phyloP scores from a whole-genome alignment of 2,329 filamentous ascomycete genomes.

The Penicillium vulpinum region DNA sequence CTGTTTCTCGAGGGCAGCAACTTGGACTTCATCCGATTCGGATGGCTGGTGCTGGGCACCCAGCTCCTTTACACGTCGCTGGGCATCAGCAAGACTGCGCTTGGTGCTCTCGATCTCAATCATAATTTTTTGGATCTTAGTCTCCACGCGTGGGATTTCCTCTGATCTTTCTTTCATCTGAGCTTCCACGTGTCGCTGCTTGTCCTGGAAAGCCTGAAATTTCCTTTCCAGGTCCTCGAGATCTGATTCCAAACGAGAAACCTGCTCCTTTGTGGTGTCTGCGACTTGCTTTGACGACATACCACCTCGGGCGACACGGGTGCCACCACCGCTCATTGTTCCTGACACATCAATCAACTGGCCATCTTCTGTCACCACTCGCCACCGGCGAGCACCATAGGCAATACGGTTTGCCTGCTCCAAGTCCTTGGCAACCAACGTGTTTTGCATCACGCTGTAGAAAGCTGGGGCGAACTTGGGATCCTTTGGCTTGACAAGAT shows the following conservation, averaged over 20 bases:
- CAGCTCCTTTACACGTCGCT: constrained; percentile 83
- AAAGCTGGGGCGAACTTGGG: constrained; percentile 87
- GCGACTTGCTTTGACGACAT: constrained; percentile 97
- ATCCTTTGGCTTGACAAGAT: constrained; percentile 85
- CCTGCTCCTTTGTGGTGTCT: constrained; percentile 84
- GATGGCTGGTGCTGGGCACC: constrained; percentile 77
- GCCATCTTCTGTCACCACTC: constrained; percentile 91
- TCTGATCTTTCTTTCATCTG: constrained; percentile 71
- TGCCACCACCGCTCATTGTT: constrained; percentile 97
- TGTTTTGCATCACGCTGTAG: constrained; percentile 93
- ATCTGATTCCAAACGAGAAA: constrained; percentile 80
- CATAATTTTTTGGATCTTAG: constrained; percentile 83
- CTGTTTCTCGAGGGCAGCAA: constrained; percentile 72
- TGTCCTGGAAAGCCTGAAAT: constrained; percentile 80
- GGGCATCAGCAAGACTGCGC: constrained; percentile 78
- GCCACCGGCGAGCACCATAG: constrained; percentile 90
- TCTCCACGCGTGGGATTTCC: constrained; percentile 81
- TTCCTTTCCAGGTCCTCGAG: constrained; percentile 80
- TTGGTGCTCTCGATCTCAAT: constrained; percentile 87
- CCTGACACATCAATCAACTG: constrained; percentile 97
- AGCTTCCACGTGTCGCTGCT: constrained; percentile 75
- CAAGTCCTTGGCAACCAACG: constrained; percentile 85
- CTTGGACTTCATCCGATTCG: constrained; percentile 73
- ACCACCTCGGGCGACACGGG: constrained; percentile 80
- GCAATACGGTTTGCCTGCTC: constrained; percentile 97